Conservation (phyloP, 2,329 filamentous ascomycete genomes). For the Chrysosphaeria jannelii region DNA sequence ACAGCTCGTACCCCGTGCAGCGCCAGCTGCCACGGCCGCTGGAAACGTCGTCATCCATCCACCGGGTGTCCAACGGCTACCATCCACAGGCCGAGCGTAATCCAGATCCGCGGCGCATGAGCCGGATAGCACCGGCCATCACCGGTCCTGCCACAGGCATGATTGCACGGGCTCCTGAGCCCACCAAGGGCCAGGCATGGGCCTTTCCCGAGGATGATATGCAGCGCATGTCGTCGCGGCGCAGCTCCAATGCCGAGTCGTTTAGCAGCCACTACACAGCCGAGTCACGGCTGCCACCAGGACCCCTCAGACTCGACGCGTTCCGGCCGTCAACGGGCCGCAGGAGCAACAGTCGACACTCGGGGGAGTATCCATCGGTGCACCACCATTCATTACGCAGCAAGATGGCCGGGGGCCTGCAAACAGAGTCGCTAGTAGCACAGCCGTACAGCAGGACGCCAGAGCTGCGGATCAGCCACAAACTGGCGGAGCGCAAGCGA, state of each 20-base stretch:
- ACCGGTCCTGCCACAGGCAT: slow-evolving; percentile 34
- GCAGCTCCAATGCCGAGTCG: slow-evolving; percentile 49
- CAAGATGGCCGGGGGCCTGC: slow-evolving; percentile 35
- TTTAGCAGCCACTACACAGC: slow-evolving; percentile 53
- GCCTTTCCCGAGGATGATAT: slow-evolving; percentile 51
- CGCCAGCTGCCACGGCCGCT: slow-evolving; percentile 27
- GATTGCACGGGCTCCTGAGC: slow-evolving; percentile 42
- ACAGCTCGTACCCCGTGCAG: slow-evolving; percentile 22
- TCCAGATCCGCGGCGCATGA: slow-evolving; percentile 20
- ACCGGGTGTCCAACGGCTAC: slow-evolving; percentile 34
- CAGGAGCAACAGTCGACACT: too few relatives aligned
- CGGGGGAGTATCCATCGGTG: slow-evolving; percentile 23
- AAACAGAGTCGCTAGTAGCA: slow-evolving; percentile 26
- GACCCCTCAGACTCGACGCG: slow-evolving; percentile 42
- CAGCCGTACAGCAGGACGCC: slow-evolving; percentile 63
- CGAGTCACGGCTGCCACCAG: slow-evolving; percentile 39
- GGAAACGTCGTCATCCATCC: slow-evolving; percentile 20
- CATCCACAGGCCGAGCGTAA: slow-evolving; percentile 27
- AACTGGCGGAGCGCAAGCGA: slow-evolving; percentile 57
- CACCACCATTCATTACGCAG: slow-evolving; percentile 57
- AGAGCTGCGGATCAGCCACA: slow-evolving; percentile 57
- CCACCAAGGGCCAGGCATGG: slow-evolving; percentile 60
- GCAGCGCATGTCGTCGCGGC: slow-evolving; percentile 26
- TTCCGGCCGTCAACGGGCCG: slow-evolving; percentile 41
- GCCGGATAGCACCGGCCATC: slow-evolving; percentile 44